Conservation (phyloP, 2,329 filamentous ascomycete genomes). For the Claviceps lovelessii region DNA sequence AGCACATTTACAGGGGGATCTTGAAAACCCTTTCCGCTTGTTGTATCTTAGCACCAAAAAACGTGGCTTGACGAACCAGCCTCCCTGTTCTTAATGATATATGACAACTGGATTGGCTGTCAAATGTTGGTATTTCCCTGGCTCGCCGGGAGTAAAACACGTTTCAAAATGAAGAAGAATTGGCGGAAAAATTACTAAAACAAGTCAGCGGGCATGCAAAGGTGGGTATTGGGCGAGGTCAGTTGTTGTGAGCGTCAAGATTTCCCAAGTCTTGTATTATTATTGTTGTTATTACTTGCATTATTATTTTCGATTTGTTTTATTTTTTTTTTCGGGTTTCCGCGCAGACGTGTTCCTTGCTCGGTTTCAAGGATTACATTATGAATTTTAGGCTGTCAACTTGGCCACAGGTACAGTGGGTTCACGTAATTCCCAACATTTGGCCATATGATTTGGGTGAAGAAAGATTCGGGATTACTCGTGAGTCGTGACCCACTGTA, state of each 20-base stretch:
- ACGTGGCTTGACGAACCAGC: background rate
- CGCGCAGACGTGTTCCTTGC: no score
- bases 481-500: no score
- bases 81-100: background rate
- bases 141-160: background rate
- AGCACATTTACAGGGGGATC: background rate
- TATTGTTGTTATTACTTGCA: background rate
- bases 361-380: background rate
- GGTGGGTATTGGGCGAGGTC: background rate
- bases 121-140: background rate
- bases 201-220: background rate
- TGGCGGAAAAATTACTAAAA: background rate
- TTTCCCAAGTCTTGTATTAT: background rate
- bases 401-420: background rate
- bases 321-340: background rate
- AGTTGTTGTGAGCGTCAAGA: background rate
- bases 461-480: no score
- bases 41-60: background rate
- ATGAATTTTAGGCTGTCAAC: background rate
- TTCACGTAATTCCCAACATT: no score
- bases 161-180: background rate
- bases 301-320: no score
- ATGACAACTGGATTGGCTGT: background rate
- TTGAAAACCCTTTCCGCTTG: background rate
- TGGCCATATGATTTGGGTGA: no score